Percentiles rank a stretch among this genome's conserved stretches.
phyloP scores from a whole-genome alignment of 257 asterid species.

The Penstemon davidsonii region DNA sequence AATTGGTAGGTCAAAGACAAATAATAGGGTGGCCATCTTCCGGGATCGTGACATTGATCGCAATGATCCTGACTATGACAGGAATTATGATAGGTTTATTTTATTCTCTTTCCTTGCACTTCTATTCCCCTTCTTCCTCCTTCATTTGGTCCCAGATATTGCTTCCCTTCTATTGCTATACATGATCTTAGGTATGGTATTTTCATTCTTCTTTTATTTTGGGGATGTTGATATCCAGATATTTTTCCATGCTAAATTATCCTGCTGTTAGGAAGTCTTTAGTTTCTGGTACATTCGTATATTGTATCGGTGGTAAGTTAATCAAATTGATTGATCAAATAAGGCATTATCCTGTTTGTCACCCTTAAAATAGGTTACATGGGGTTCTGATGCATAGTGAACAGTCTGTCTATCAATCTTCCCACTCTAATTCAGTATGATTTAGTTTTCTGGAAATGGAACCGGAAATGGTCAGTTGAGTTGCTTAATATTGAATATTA shows the following conservation, averaged over 20 bases:
- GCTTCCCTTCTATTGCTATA: background rate
- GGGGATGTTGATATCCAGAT: background rate
- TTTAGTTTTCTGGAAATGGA: slow-evolving; percentile 4
- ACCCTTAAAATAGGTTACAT: background rate
- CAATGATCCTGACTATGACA: slow-evolving; percentile 93
- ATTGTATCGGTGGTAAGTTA: background rate
- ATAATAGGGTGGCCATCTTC: slow-evolving; percentile 85
- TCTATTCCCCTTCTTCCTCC: background rate
- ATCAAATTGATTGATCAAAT: slow-evolving; percentile 2
- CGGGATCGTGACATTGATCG: slow-evolving; percentile 95
- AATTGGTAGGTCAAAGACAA: slow-evolving; percentile 55
- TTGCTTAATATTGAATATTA: slow-evolving; percentile 12
- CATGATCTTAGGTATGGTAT: background rate
- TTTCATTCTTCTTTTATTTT: background rate
- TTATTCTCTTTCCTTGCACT: background rate
- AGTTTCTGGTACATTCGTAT: background rate
- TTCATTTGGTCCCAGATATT: background rate
- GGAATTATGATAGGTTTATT: slow-evolving; percentile 86
- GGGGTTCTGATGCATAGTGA: background rate
- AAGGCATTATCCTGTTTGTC: background rate
- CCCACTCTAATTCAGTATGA: background rate
- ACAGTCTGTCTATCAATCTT: background rate
- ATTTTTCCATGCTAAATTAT: background rate
- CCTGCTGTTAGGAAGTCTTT: background rate
- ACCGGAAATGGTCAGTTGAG: slow-evolving; percentile 6